Evolutionary conservation across 164 flowering plant genomes (phyloP).

Genomic region (Macadamia integrifolia): DNA sequence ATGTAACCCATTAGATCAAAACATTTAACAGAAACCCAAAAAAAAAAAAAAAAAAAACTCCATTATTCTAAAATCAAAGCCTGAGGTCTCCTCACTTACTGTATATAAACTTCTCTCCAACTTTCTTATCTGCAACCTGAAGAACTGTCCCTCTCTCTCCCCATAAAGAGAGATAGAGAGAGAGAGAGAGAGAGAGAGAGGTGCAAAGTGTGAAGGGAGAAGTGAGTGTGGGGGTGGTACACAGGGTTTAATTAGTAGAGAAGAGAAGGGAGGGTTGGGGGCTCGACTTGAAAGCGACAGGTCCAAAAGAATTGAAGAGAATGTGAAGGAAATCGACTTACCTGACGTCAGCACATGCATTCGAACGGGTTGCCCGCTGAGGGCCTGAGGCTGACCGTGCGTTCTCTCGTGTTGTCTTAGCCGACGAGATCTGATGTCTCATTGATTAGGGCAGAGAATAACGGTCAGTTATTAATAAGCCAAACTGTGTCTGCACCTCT

Average conservation of each 20-base stretch:
- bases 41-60: not conserved
- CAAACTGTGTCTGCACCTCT: not conserved
- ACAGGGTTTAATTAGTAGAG: constrained; percentile 4
- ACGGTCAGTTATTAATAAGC: constrained; percentile 9
- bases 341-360: constrained; percentile 12
- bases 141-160: not conserved
- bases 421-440: constrained; percentile 2
- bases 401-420: constrained; percentile 5
- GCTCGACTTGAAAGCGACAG: constrained; percentile 27
- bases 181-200: constrained; percentile 16
- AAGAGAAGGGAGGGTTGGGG: constrained; percentile 9
- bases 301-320: not conserved
- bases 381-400: constrained; percentile 13
- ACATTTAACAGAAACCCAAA: no score
- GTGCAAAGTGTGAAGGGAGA: not conserved
- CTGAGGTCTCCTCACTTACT: constrained; percentile 17
- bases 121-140: constrained; percentile 15
- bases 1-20: not conserved
- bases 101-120: constrained; percentile 10
- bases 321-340: not conserved
- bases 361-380: not conserved
- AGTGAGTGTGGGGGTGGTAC: not conserved
- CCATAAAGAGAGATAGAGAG: constrained; percentile 2
- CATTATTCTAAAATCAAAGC: not conserved
- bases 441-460: not conserved